A percentile compares a stretch with the other conserved stretches of the same genome.
Conservation (phyloP, 1,284 basidiomycete species). For the Boletellus dicymbophilus region DNA sequence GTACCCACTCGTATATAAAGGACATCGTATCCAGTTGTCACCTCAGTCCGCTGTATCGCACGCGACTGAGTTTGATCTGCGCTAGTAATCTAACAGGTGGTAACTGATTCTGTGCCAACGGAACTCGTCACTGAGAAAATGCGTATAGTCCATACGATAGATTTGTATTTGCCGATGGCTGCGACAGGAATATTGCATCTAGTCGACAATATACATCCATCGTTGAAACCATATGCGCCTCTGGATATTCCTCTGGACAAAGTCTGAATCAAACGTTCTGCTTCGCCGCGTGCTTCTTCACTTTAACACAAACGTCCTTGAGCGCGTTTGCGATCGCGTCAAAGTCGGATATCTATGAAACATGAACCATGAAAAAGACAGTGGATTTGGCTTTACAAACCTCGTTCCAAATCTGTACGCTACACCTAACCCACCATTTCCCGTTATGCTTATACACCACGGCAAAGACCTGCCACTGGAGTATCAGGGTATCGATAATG, state of each 20-base stretch:
- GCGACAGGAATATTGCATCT: too few species aligned
- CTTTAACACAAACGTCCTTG: slow-evolving; percentile 24
- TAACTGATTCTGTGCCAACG: too few species aligned
- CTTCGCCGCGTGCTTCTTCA: slow-evolving; percentile 10
- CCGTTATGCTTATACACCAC: slow-evolving; percentile 54
- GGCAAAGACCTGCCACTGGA: slow-evolving; percentile 40
- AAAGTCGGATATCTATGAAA: slow-evolving; percentile 33
- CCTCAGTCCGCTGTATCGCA: too few species aligned
- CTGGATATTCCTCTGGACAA: too few species aligned
- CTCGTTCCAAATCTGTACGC: slow-evolving; percentile 76
- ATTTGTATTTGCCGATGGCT: too few species aligned
- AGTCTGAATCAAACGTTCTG: slow-evolving; percentile 9
- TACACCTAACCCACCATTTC: slow-evolving; percentile 72
- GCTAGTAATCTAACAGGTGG: too few species aligned
- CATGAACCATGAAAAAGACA: background rate
- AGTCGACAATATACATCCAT: too few species aligned
- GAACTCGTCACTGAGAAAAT: too few species aligned
- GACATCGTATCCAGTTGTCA: too few species aligned
- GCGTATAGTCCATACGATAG: too few species aligned
- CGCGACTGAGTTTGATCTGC: too few species aligned
- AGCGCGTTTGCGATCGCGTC: slow-evolving; percentile 30
- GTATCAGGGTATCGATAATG: slow-evolving; percentile 41
- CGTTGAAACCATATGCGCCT: background rate
- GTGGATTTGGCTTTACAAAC: slow-evolving; percentile 38
- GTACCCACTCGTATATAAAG: too few species aligned